Conservation (phyloP, 73 alveolate species). For the Symbiodinium natans region DNA sequence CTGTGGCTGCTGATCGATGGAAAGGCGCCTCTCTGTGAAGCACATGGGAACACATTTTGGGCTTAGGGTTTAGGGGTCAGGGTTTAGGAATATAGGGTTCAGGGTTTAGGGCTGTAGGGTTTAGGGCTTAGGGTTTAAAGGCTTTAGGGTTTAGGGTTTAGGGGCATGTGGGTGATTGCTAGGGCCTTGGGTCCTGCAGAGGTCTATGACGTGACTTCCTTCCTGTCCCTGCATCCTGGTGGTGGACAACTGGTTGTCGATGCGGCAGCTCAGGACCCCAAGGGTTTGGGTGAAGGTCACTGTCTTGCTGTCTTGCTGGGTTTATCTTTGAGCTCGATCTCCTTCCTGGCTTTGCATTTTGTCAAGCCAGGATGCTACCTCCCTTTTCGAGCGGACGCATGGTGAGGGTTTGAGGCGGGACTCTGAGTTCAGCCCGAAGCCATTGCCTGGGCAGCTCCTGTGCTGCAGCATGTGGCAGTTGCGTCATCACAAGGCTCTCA, state of each 20-base stretch:
- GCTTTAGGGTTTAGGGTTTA: no score
- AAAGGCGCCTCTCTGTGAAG: constrained; percentile 20
- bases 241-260: constrained; percentile 91
- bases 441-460: not conserved
- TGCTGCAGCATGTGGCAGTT: no score
- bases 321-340: no score
- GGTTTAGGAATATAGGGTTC: no score
- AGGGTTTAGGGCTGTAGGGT: no score
- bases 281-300: not conserved
- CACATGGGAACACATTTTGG: no score
- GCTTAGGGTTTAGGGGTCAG: no score
- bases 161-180: no score
- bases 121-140: no score
- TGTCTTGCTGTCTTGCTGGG: not conserved
- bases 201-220: constrained; percentile 93
- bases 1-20: constrained; percentile 85
- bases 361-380: constrained; percentile 41
- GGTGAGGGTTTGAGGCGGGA: constrained; percentile 80
- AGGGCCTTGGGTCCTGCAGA: not conserved
- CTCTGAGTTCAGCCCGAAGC: no score
- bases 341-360: no score
- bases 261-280: constrained; percentile 56
- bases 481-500: no score
- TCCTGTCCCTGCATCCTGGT: constrained; percentile 64
- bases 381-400: constrained; percentile 80